Conservation (phyloP, 257 asterid species). For the Forsythia suspensa region DNA sequence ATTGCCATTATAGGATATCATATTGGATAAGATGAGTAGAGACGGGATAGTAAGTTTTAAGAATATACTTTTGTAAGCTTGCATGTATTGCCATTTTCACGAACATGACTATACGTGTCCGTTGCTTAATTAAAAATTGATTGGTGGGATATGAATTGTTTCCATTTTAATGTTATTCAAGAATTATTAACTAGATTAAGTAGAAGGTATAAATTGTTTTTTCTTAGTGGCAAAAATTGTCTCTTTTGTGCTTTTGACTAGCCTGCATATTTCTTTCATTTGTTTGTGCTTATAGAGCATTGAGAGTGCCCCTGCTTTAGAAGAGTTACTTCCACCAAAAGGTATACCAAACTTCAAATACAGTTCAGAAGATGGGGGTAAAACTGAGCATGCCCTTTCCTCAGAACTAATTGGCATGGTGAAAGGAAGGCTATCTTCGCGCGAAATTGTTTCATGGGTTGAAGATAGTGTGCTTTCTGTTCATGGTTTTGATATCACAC, state of each 20-base stretch:
- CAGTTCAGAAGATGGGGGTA: constrained; percentile 65
- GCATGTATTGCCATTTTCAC: neutral
- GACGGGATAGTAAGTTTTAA: neutral
- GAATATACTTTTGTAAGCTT: neutral
- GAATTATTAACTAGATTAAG: constrained; percentile 3
- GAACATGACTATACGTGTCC: neutral
- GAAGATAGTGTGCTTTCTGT: constrained; percentile 69
- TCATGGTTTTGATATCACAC: constrained; percentile 73
- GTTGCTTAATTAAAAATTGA: neutral
- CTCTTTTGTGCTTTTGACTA: neutral
- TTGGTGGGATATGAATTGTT: neutral
- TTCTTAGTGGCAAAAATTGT: neutral
- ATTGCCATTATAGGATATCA: constrained; percentile 6
- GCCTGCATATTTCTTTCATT: constrained; percentile 11
- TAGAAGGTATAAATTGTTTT: constrained; percentile 10
- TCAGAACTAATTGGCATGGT: constrained; percentile 78
- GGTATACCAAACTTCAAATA: constrained; percentile 72
- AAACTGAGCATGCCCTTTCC: constrained; percentile 70
- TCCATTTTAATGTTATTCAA: neutral
- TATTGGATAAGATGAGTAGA: neutral
- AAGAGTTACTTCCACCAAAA: constrained; percentile 94
- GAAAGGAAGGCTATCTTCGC: constrained; percentile 62
- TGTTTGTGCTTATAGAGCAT: constrained; percentile 58
- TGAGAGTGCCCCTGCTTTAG: constrained; percentile 93
- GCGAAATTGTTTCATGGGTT: constrained; percentile 83